These are phyloP conservation scores for Phylloporus rhodoxanthus DNA, from an alignment of 768 basidiomycete species.

Conservation along the genomic window DNA sequence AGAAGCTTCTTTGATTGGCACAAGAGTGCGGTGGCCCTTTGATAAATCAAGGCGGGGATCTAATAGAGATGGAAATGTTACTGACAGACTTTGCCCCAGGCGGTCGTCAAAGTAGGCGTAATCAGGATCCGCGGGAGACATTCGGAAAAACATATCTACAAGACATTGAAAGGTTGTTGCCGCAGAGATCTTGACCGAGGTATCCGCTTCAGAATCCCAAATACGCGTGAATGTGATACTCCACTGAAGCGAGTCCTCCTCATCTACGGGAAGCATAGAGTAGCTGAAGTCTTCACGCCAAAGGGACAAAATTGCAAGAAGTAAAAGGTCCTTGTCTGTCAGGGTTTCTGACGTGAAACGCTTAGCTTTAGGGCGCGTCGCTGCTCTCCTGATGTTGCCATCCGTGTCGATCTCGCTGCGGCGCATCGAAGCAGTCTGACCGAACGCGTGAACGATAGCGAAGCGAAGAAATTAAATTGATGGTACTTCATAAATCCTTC, in stretches of 20 bases:
- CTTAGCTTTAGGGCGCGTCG: slow-evolving; percentile 56
- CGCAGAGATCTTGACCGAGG: slow-evolving; percentile 57
- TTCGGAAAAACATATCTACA: slow-evolving; percentile 40
- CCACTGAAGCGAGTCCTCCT: slow-evolving; percentile 43
- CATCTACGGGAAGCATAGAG: slow-evolving; percentile 42
- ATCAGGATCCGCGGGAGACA: slow-evolving; percentile 35
- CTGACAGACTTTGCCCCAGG: slow-evolving; percentile 45
- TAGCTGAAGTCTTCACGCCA: slow-evolving; percentile 58
- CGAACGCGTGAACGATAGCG: slow-evolving; percentile 8
- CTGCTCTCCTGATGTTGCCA: slow-evolving; percentile 48
- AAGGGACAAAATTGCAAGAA: slow-evolving; percentile 62
- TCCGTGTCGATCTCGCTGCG: slow-evolving; percentile 58
- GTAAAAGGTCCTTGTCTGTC: slow-evolving; percentile 62
- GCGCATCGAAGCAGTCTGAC: slow-evolving; percentile 44
- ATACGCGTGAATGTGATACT: slow-evolving; percentile 42
- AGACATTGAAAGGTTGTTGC: slow-evolving; percentile 45
- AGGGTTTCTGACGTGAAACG: slow-evolving; percentile 54
- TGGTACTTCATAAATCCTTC: slow-evolving; percentile 52
- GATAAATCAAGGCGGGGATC: background rate
- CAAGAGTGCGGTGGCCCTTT: slow-evolving; percentile 28
- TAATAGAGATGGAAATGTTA: slow-evolving; percentile 12
- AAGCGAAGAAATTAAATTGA: slow-evolving; percentile 3
- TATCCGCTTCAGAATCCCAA: slow-evolving; percentile 60
- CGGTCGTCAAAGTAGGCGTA: slow-evolving; percentile 37
- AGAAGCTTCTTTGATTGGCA: slow-evolving; percentile 55